phyloP scores from a whole-genome alignment of 495 filamentous ascomycete genomes.

The Penicillium turbatum region DNA sequence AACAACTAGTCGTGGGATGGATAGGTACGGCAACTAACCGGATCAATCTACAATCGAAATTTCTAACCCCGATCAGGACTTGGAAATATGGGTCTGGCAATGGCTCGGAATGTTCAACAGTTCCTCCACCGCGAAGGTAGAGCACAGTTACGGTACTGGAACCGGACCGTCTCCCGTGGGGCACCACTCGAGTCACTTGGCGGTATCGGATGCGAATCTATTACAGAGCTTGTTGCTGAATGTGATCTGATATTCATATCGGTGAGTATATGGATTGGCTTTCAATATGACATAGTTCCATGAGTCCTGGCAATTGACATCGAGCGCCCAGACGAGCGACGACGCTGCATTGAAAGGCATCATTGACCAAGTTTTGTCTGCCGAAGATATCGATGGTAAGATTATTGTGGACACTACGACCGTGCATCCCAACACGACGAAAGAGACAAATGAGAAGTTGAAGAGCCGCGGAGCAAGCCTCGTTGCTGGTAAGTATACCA shows the following conservation, averaged over 20 bases:
- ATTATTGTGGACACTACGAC: constrained; percentile 12
- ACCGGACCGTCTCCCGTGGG: constrained; percentile 7
- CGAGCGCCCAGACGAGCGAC: constrained; percentile 1
- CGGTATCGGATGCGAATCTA: constrained; percentile 5
- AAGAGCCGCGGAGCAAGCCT: neutral
- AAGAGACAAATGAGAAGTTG: neutral
- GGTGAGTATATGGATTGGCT: neutral
- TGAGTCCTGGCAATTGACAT: neutral
- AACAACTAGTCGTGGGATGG: neutral
- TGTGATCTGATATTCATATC: constrained; percentile 15
- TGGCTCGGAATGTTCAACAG: constrained; percentile 10
- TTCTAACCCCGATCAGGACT: neutral
- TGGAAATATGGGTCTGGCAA: constrained; percentile 13
- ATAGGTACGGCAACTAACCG: constrained; percentile 1
- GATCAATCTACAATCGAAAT: too few relatives aligned
- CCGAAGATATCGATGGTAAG: neutral
- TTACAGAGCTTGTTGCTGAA: neutral
- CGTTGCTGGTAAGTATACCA: constrained; percentile 4
- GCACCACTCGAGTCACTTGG: constrained; percentile 1
- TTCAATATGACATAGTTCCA: too few relatives aligned
- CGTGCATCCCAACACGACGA: constrained; percentile 7
- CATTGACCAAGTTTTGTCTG: constrained; percentile 5
- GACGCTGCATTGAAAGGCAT: constrained; percentile 5
- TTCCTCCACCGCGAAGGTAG: neutral
- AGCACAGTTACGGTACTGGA: constrained; percentile 6